These are phyloP conservation scores for Raddia distichophylla DNA, from an alignment of 176 grass and related monocot genomes.

Conservation along the genomic window DNA sequence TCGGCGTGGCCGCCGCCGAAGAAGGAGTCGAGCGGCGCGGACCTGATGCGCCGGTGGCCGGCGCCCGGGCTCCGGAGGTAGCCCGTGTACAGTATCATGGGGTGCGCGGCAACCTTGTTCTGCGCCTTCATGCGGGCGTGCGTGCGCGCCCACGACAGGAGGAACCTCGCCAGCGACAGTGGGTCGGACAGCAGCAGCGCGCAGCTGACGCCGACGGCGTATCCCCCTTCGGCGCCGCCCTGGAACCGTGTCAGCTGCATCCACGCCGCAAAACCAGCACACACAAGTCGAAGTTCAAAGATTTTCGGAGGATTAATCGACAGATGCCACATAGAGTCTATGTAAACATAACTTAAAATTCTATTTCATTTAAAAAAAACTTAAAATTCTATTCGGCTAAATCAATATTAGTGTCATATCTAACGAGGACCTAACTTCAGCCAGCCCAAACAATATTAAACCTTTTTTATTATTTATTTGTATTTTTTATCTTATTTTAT, in stretches of 20 bases:
- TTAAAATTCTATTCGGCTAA: too few relatives aligned
- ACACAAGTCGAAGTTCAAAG: neutral
- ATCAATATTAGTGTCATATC: too few relatives aligned
- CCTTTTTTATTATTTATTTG: too few relatives aligned
- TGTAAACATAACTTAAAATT: too few relatives aligned
- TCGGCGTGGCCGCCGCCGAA: neutral
- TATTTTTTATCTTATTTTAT: too few relatives aligned
- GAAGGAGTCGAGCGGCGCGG: constrained; percentile 49
- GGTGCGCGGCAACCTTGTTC: constrained; percentile 20
- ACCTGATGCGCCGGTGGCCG: constrained; percentile 40
- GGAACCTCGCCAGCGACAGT: constrained; percentile 58
- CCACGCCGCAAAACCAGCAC: neutral
- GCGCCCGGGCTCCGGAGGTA: constrained; percentile 56
- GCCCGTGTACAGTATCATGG: constrained; percentile 65
- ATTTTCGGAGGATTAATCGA: too few relatives aligned
- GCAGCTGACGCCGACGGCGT: constrained; percentile 75
- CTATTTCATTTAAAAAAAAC: too few relatives aligned
- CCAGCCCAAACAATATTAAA: too few relatives aligned
- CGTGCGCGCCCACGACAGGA: constrained; percentile 64
- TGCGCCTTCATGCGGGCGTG: constrained; percentile 51
- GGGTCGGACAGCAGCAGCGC: constrained; percentile 71
- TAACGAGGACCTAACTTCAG: too few relatives aligned
- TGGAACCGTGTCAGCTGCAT: constrained; percentile 76
- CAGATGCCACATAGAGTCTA: too few relatives aligned
- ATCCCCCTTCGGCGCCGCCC: constrained; percentile 49